Conservation (phyloP, 2,329 filamentous ascomycete genomes). For the Fusarium sp. region DNA sequence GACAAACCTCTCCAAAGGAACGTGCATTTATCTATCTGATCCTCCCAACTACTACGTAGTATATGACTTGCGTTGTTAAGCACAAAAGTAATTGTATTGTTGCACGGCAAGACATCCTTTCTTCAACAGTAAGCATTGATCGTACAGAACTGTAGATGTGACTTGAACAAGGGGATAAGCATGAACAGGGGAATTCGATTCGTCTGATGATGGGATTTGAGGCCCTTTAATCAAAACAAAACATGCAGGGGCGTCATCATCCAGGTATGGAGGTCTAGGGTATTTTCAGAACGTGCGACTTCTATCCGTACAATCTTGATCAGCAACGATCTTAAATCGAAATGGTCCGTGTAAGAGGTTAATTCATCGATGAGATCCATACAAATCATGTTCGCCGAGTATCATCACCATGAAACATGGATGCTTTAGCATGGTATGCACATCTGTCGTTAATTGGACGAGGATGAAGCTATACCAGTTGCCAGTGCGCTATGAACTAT, state of each 20-base stretch:
- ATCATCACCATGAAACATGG: background rate
- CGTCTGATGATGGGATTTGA: constrained; percentile 35
- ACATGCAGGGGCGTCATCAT: constrained; percentile 25
- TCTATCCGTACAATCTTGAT: no score
- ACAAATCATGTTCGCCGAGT: background rate
- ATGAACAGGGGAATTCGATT: constrained; percentile 31
- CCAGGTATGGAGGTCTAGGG: constrained; percentile 12
- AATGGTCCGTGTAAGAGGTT: background rate
- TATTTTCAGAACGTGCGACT: background rate
- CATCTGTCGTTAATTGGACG: no score
- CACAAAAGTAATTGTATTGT: background rate
- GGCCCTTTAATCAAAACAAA: constrained; percentile 46
- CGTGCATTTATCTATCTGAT: background rate
- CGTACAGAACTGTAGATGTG: constrained; percentile 3
- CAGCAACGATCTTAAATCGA: background rate
- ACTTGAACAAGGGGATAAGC: constrained; percentile 28
- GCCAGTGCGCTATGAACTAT: no score
- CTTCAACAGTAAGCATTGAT: background rate
- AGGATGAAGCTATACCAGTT: no score
- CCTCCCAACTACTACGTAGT: background rate
- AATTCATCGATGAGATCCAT: background rate
- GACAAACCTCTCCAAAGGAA: background rate
- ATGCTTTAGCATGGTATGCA: background rate
- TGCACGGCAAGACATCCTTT: background rate
- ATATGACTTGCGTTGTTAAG: no score